Evolutionary conservation across 192 early-diverging fungal species (phyloP).

Genomic region (Linnemannia exigua): DNA sequence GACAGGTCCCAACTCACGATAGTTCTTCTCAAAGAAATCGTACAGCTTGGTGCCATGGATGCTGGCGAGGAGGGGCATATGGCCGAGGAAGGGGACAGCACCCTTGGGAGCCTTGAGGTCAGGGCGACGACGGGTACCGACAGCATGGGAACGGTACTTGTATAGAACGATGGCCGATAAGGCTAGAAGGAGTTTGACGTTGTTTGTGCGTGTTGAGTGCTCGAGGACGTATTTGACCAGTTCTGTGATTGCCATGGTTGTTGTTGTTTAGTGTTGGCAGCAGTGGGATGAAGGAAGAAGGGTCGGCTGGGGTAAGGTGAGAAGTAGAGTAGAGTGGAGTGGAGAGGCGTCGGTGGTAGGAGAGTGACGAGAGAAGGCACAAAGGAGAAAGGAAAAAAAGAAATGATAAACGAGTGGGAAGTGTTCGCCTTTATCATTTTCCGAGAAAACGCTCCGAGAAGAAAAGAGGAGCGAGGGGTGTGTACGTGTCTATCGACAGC

Average conservation of each 20-base stretch:
- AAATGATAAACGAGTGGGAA: too few relatives aligned
- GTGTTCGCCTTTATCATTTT: too few relatives aligned
- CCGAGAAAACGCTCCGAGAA: too few relatives aligned
- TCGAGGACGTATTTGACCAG: background rate
- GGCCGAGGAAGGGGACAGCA: slow-evolving; percentile 26
- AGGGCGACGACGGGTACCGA: slow-evolving; percentile 23
- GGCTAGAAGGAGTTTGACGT: slow-evolving; percentile 10
- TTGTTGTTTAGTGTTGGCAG: background rate
- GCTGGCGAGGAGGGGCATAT: slow-evolving; percentile 17
- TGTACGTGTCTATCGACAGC: too few relatives aligned
- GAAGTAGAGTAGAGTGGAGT: background rate
- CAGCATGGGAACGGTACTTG: slow-evolving; percentile 31
- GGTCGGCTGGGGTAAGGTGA: background rate
- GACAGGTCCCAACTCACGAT: slow-evolving; percentile 24
- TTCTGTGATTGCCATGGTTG: background rate
- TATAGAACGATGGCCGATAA: slow-evolving; percentile 10
- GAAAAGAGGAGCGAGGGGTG: too few relatives aligned
- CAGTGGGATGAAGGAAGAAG: background rate
- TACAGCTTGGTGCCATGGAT: slow-evolving; percentile 30
- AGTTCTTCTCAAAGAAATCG: slow-evolving; percentile 24
- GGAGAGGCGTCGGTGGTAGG: background rate
- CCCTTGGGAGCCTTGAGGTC: slow-evolving; percentile 33
- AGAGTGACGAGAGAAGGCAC: too few relatives aligned
- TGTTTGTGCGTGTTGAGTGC: slow-evolving; percentile 22
- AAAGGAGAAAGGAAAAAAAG: too few relatives aligned